These are phyloP conservation scores for Rhodamnia argentea DNA, from an alignment of 345 rosid species.

Conservation along the genomic window DNA sequence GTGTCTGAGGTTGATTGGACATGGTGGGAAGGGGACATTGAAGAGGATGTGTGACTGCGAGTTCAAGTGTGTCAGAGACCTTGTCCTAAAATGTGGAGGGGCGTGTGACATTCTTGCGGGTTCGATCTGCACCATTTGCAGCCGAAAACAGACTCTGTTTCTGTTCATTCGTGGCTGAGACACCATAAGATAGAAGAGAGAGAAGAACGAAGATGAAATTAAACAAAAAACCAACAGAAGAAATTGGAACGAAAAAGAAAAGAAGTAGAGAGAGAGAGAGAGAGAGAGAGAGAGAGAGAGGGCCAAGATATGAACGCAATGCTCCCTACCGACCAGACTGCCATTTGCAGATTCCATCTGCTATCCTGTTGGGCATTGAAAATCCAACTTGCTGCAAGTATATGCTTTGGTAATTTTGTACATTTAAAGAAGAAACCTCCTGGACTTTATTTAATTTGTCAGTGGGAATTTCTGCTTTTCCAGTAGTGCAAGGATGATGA, in stretches of 20 bases:
- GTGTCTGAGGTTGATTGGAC: not conserved
- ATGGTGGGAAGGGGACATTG: slow-evolving; percentile 10
- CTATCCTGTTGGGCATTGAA: slow-evolving; percentile 1
- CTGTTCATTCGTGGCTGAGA: not conserved
- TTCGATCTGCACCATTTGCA: not conserved
- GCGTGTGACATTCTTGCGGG: not conserved
- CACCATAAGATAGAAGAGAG: not conserved
- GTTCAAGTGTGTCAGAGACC: not conserved
- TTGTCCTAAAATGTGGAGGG: not conserved
- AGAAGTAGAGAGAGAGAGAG: not conserved
- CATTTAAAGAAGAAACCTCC: not conserved
- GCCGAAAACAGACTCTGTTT: not conserved
- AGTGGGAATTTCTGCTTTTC: not conserved
- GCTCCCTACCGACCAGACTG: not conserved
- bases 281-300: not conserved
- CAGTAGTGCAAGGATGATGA: not conserved
- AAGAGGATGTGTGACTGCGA: not conserved
- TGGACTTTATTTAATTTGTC: not conserved
- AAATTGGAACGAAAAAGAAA: not conserved
- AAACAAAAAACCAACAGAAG: not conserved
- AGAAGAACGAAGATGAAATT: not conserved
- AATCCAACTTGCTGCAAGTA: not conserved
- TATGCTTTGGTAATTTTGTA: not conserved
- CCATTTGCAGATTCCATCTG: not conserved
- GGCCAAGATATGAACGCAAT: not conserved